These are phyloP conservation scores for Glycine latifolia DNA, from an alignment of 306 rosid species.

Conservation along the genomic window DNA sequence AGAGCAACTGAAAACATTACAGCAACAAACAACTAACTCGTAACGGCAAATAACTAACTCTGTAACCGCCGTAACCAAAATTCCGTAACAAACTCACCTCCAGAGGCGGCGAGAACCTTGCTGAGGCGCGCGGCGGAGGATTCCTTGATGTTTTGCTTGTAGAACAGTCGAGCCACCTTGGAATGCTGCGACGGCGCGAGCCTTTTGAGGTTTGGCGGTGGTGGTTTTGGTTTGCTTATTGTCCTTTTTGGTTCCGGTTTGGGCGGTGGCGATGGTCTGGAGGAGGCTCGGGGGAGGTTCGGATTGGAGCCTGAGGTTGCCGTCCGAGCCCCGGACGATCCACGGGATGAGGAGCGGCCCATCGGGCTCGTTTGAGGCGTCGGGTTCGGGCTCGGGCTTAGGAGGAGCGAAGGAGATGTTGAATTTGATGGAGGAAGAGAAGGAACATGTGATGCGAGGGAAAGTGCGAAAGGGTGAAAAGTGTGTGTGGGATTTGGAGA, in stretches of 20 bases:
- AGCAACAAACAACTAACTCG: background rate
- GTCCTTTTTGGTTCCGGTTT: constrained; percentile 54
- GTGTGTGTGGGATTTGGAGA: constrained; percentile 52
- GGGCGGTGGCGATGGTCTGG: constrained; percentile 58
- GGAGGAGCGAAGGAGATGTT: constrained; percentile 84
- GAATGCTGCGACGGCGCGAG: constrained; percentile 62
- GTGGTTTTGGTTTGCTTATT: constrained; percentile 33
- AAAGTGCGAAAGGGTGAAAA: constrained; percentile 58
- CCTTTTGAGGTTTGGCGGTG: constrained; percentile 1
- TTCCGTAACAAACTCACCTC: constrained; percentile 58
- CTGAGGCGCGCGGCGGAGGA: constrained; percentile 73
- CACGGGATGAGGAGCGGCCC: constrained; percentile 80
- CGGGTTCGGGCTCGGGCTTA: constrained; percentile 44
- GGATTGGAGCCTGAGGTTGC: constrained; percentile 68
- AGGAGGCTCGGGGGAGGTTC: constrained; percentile 71
- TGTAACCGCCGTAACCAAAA: background rate
- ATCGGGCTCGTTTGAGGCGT: constrained; percentile 11
- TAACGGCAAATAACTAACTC: background rate
- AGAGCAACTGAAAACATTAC: constrained; percentile 72
- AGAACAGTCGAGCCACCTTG: constrained; percentile 86
- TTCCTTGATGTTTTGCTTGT: constrained; percentile 73
- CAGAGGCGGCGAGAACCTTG: constrained; percentile 92
- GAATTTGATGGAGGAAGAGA: constrained; percentile 67
- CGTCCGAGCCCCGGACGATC: constrained; percentile 90
- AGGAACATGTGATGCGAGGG: constrained; percentile 62